Conservation (phyloP, 2,329 filamentous ascomycete genomes). For the Fonsecaea erecta region DNA sequence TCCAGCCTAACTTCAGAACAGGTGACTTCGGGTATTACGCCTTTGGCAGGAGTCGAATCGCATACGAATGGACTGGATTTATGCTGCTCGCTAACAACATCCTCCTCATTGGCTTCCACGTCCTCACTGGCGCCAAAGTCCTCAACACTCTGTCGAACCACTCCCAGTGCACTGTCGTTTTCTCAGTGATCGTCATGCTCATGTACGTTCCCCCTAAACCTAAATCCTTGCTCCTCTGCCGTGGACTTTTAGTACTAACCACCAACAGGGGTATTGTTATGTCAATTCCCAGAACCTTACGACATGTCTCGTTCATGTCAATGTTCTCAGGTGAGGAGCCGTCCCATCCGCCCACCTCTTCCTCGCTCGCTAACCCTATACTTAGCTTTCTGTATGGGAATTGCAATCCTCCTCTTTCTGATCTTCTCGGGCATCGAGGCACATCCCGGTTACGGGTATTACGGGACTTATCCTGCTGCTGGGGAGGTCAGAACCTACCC, state of each 20-base stretch:
- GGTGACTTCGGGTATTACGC: conserved; percentile 52
- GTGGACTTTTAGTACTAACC: conserved; percentile 65
- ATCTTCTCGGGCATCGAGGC: conserved; percentile 55
- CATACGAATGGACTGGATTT: conserved; percentile 53
- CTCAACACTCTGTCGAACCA: conserved; percentile 57
- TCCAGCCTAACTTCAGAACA: neutral
- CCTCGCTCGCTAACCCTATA: neutral
- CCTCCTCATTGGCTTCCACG: conserved; percentile 56
- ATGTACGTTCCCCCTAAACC: conserved; percentile 70
- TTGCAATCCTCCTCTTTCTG: conserved; percentile 57
- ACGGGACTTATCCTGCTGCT: conserved; percentile 51
- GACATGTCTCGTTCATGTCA: conserved; percentile 57
- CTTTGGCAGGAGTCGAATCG: conserved; percentile 51
- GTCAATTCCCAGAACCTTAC: conserved; percentile 52
- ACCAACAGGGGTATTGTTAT: conserved; percentile 48
- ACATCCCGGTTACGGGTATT: conserved; percentile 53
- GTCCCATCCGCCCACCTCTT: conserved; percentile 60
- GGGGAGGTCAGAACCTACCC: conserved; percentile 54
- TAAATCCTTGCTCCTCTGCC: conserved; percentile 86
- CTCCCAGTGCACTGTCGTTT: conserved; percentile 55
- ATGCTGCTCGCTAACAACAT: conserved; percentile 60
- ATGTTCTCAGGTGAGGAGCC: conserved; percentile 57
- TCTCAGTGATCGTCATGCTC: conserved; percentile 52
- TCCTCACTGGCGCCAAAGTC: conserved; percentile 56
- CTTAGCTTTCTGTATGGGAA: conserved; percentile 52